phyloP scores from a whole-genome alignment of 352 stramenopile genomes.

The Sclerospora graminicola region DNA sequence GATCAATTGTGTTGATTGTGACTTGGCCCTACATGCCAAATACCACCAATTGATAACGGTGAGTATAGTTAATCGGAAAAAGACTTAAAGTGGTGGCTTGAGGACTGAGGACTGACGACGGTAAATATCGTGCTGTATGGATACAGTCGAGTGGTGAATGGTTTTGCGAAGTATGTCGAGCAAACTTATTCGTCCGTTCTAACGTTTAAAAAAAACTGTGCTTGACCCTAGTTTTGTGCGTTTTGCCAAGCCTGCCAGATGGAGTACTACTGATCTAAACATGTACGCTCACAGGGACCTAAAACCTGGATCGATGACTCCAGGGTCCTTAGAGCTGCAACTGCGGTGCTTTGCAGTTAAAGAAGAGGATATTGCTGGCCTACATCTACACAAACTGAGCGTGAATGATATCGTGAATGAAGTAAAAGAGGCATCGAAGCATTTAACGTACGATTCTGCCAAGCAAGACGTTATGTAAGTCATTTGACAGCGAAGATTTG shows the following conservation, averaged over 20 bases:
- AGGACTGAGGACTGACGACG: too few species aligned
- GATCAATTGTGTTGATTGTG: too few species aligned
- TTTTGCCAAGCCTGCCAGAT: constrained; percentile 45
- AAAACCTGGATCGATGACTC: too few species aligned
- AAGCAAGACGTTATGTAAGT: too few species aligned
- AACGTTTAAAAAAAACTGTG: constrained; percentile 46
- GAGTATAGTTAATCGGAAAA: neutral
- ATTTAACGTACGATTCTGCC: too few species aligned
- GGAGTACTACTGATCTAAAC: constrained; percentile 62
- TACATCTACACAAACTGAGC: constrained; percentile 39
- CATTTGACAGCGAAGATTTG: too few species aligned
- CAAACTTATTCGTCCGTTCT: constrained; percentile 60
- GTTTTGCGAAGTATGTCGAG: too few species aligned
- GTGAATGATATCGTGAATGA: constrained; percentile 72
- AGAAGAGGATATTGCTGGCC: constrained; percentile 69
- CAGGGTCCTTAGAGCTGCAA: constrained; percentile 59
- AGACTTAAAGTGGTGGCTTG: neutral
- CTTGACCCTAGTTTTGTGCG: too few species aligned
- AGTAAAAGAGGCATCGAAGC: too few species aligned
- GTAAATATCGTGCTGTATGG: too few species aligned
- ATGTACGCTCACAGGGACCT: constrained; percentile 49
- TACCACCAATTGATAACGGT: too few species aligned
- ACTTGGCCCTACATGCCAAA: constrained; percentile 52
- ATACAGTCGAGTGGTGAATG: too few species aligned
- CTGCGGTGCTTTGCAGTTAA: constrained; percentile 70